Percentiles rank a stretch among this genome's conserved stretches.
Evolutionary conservation across 768 basidiomycete species (phyloP).

Genomic region (Suillus lakei): DNA sequence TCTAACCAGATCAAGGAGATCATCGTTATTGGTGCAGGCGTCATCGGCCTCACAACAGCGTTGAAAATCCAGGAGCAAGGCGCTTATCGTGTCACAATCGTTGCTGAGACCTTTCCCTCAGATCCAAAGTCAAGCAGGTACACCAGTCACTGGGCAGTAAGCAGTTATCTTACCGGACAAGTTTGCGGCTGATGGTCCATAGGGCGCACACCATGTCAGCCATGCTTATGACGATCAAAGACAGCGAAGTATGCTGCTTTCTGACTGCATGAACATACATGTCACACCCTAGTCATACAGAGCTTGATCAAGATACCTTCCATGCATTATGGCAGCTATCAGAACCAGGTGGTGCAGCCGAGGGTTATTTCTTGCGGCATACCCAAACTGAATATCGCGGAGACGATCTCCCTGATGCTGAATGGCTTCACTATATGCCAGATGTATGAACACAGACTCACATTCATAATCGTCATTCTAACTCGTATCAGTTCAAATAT

Average conservation of each 20-base stretch:
- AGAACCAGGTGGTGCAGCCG: slow-evolving; percentile 54
- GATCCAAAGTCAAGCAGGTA: slow-evolving; percentile 77
- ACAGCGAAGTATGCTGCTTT: slow-evolving; percentile 54
- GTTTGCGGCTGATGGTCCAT: background rate
- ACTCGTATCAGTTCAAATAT: slow-evolving; percentile 34
- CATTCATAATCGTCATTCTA: slow-evolving; percentile 5
- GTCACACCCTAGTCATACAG: slow-evolving; percentile 38
- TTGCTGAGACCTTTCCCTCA: slow-evolving; percentile 73
- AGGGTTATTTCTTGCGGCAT: slow-evolving; percentile 68
- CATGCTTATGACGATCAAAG: slow-evolving; percentile 52
- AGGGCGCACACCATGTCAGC: slow-evolving; percentile 86
- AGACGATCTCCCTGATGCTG: slow-evolving; percentile 36
- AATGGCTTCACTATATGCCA: slow-evolving; percentile 56
- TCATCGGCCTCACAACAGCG: slow-evolving; percentile 79
- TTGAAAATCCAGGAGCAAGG: slow-evolving; percentile 68
- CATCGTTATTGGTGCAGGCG: slow-evolving; percentile 57
- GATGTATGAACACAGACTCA: slow-evolving; percentile 43
- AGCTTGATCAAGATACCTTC: slow-evolving; percentile 75
- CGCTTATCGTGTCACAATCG: slow-evolving; percentile 65
- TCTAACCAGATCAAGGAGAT: slow-evolving; percentile 27
- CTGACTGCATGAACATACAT: background rate
- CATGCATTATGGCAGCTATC: slow-evolving; percentile 77
- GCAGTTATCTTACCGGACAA: slow-evolving; percentile 26
- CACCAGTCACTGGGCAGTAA: slow-evolving; percentile 83
- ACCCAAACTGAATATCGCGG: slow-evolving; percentile 65